Evolutionary conservation across 148 eudicot genomes (phyloP).

Genomic region (Hydrangea macrophylla): DNA sequence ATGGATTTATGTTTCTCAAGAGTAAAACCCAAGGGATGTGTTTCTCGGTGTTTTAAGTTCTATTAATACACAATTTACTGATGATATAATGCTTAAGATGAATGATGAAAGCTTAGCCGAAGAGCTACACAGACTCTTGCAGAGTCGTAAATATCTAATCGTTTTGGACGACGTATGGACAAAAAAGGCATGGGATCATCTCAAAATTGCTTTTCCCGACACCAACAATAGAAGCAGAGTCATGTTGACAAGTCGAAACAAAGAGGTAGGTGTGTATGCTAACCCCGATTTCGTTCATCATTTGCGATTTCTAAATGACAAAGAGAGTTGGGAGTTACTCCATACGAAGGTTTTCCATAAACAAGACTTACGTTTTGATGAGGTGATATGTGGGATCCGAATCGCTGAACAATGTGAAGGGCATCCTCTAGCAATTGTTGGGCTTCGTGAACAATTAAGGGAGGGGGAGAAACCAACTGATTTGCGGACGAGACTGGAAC

Average conservation of each 20-base stretch:
- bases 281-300: constrained; percentile 19
- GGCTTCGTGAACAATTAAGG: constrained; percentile 27
- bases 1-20: constrained; percentile 35
- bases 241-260: constrained; percentile 24
- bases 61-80: background rate
- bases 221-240: constrained; percentile 18
- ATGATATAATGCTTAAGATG: background rate
- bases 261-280: constrained; percentile 21
- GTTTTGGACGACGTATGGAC: constrained; percentile 18
- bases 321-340: constrained; percentile 34
- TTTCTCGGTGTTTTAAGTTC: constrained; percentile 13
- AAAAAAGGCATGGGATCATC: constrained; percentile 21
- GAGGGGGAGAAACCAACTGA: constrained; percentile 2
- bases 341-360: constrained; percentile 24
- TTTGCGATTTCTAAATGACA: constrained; percentile 16
- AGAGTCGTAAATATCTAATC: constrained; percentile 11
- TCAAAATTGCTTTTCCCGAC: constrained; percentile 24
- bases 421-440: constrained; percentile 35
- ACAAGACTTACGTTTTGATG: constrained; percentile 14
- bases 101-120: constrained; percentile 15
- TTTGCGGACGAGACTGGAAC: constrained; percentile 26
- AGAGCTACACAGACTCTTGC: constrained; percentile 1
- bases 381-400: constrained; percentile 5
- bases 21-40: constrained; percentile 24
- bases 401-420: constrained; percentile 27